These are phyloP conservation scores for Umbilicus rupestris DNA, from an alignment of 164 flowering plant genomes.

Conservation along the genomic window DNA sequence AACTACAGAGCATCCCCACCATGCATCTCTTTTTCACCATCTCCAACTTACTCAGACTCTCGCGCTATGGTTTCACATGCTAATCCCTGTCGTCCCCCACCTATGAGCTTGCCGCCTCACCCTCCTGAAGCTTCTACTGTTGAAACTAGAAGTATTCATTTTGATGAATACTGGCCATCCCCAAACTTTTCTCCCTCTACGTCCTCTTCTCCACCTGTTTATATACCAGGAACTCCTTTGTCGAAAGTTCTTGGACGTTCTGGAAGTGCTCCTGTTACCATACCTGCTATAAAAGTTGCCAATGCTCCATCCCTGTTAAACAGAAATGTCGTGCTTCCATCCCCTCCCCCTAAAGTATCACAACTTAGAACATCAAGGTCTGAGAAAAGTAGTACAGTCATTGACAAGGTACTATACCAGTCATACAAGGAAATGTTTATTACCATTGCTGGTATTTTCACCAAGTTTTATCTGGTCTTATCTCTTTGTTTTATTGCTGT, in stretches of 20 bases:
- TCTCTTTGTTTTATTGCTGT: slow-evolving; percentile 25
- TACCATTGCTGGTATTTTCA: neutral
- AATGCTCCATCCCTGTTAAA: slow-evolving; percentile 21
- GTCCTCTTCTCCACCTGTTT: slow-evolving; percentile 68
- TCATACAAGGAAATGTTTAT: neutral
- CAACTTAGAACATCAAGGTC: slow-evolving; percentile 25
- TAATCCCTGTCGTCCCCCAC: slow-evolving; percentile 27
- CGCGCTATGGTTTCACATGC: slow-evolving; percentile 29
- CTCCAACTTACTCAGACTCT: slow-evolving; percentile 50
- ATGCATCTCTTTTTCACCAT: slow-evolving; percentile 38
- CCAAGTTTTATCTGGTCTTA: neutral
- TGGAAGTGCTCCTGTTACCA: slow-evolving; percentile 72
- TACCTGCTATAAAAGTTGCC: slow-evolving; percentile 33
- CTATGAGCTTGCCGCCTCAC: slow-evolving; percentile 34
- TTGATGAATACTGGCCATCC: slow-evolving; percentile 62
- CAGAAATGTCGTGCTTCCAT: slow-evolving; percentile 40
- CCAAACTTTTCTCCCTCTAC: slow-evolving; percentile 54
- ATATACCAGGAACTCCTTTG: slow-evolving; percentile 23
- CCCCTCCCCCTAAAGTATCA: slow-evolving; percentile 39
- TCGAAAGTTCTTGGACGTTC: slow-evolving; percentile 46
- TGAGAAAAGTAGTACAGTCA: slow-evolving; percentile 24
- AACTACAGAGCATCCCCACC: slow-evolving; percentile 42
- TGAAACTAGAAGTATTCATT: slow-evolving; percentile 31
- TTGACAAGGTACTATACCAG: slow-evolving; percentile 48
- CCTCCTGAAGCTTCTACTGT: slow-evolving; percentile 28